phyloP scores from a whole-genome alignment of 108 stramenopile species.

The Nitzschia sp. region DNA sequence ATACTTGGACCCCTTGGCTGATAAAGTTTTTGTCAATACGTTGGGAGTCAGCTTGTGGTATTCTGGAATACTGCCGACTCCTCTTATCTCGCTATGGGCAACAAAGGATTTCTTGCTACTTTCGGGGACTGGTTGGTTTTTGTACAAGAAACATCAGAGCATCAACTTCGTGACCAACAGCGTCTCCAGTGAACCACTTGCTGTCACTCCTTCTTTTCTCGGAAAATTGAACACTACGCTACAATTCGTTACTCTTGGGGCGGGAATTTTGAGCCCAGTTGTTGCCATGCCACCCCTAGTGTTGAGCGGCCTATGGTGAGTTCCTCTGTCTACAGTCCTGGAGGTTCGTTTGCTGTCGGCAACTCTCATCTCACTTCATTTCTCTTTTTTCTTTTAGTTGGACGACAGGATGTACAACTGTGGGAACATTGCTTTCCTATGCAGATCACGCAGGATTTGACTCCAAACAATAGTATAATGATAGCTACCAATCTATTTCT shows the following conservation, averaged over 20 bases:
- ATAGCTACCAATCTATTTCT: no score
- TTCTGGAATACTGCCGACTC: constrained; percentile 54
- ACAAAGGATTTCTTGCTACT: constrained; percentile 39
- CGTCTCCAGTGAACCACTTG: constrained; percentile 43
- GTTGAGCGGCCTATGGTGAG: constrained; percentile 24
- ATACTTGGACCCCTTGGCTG: constrained; percentile 84
- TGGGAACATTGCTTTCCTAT: constrained; percentile 41
- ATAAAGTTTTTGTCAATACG: constrained; percentile 70
- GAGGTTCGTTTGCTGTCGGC: no score
- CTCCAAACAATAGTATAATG: background rate
- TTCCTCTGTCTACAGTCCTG: background rate
- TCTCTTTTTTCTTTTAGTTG: constrained; percentile 26
- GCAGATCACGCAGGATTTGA: constrained; percentile 17
- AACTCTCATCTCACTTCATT: no score
- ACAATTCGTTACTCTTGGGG: constrained; percentile 64
- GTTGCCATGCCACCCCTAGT: constrained; percentile 15
- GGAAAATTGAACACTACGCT: constrained; percentile 79
- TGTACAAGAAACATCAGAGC: constrained; percentile 39
- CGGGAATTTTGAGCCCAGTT: constrained; percentile 29
- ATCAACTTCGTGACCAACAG: constrained; percentile 32
- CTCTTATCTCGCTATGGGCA: constrained; percentile 67
- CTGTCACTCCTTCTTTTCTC: constrained; percentile 64
- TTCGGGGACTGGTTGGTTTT: constrained; percentile 47
- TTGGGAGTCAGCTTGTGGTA: constrained; percentile 62
- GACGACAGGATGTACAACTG: constrained; percentile 50